Evolutionary conservation across 2,329 filamentous ascomycete species (phyloP).

Genomic region (Aspergillus fumigatus): DNA sequence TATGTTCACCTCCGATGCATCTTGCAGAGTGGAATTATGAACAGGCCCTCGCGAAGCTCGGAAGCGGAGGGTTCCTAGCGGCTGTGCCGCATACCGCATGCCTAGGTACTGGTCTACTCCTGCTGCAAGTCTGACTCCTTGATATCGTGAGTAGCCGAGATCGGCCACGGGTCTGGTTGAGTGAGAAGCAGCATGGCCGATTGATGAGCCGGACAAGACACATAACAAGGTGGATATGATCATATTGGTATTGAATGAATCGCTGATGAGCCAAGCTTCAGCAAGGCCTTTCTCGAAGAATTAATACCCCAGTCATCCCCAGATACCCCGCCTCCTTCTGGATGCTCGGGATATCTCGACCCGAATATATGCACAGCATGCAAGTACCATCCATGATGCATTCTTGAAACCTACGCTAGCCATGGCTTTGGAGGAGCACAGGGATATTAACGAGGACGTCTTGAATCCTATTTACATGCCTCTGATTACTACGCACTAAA

Average conservation of each 20-base stretch:
- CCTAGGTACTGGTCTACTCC: conserved; percentile 66
- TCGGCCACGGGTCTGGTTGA: conserved; percentile 41
- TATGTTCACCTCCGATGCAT: conserved; percentile 47
- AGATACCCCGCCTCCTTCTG: neutral
- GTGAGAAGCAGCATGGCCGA: too few species aligned
- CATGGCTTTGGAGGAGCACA: too few species aligned
- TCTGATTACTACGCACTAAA: neutral
- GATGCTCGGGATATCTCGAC: neutral
- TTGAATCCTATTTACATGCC: neutral
- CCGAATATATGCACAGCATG: neutral
- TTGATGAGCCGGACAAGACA: too few species aligned
- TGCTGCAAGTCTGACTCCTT: conserved; percentile 49
- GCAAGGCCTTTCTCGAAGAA: neutral
- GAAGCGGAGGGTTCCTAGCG: conserved; percentile 60
- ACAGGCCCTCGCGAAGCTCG: conserved; percentile 58
- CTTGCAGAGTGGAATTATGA: conserved; percentile 32
- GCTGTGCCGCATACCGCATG: conserved; percentile 65
- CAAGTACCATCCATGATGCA: neutral
- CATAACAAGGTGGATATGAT: too few species aligned
- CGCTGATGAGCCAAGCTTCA: neutral
- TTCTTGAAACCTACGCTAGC: too few species aligned
- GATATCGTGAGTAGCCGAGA: conserved; percentile 61
- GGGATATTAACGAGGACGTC: too few species aligned
- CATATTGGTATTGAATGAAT: neutral
- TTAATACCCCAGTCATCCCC: neutral